Conservation (phyloP, 768 basidiomycete genomes). For the Lentinula sp. region DNA sequence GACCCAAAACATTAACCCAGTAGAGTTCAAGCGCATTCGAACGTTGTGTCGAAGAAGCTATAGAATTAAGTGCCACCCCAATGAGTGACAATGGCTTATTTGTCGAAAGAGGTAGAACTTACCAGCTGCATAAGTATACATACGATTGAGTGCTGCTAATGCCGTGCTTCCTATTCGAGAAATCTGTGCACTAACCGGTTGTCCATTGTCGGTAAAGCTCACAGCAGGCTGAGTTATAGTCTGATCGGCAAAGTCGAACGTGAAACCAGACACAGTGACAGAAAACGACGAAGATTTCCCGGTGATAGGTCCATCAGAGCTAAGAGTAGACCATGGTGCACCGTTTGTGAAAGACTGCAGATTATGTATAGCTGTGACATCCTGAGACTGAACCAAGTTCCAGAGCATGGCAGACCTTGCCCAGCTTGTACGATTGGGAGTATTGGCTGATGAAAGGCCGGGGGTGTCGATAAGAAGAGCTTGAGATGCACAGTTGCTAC, state of each 20-base stretch:
- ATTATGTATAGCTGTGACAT: constrained; percentile 27
- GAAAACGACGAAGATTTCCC: constrained; percentile 27
- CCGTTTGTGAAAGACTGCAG: constrained; percentile 42
- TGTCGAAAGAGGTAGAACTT: constrained; percentile 12
- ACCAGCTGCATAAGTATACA: constrained; percentile 60
- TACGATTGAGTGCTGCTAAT: constrained; percentile 40
- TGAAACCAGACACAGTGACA: constrained; percentile 42
- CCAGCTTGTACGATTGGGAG: constrained; percentile 51
- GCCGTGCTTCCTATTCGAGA: constrained; percentile 32
- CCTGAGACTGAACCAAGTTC: constrained; percentile 48
- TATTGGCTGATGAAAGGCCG: constrained; percentile 27
- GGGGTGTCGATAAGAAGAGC: constrained; percentile 49
- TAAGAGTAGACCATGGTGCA: constrained; percentile 43
- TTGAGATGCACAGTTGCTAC: constrained; percentile 46
- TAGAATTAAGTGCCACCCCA: neutral
- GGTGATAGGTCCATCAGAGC: constrained; percentile 34
- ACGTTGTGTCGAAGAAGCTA: constrained; percentile 56
- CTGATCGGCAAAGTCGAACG: constrained; percentile 56
- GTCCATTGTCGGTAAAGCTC: constrained; percentile 40
- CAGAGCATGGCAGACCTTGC: constrained; percentile 55
- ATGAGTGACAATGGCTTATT: neutral
- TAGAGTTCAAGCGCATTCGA: constrained; percentile 40
- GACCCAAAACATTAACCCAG: constrained; percentile 49
- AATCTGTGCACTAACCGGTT: constrained; percentile 40
- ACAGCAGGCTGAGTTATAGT: constrained; percentile 35